Evolutionary conservation across 345 rosid genomes (phyloP).

Genomic region (Balakata baccata): DNA sequence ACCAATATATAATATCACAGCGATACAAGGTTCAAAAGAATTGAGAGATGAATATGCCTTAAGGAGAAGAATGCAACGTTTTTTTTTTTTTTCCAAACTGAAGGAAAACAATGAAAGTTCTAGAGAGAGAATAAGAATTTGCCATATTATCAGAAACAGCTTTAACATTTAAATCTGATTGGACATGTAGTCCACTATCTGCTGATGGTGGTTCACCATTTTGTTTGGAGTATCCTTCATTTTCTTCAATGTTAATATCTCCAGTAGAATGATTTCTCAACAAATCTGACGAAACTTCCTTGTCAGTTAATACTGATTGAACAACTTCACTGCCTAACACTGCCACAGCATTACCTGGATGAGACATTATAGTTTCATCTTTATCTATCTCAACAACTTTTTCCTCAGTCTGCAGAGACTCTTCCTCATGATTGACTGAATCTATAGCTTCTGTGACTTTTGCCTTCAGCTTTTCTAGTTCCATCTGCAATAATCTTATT

Average conservation of each 20-base stretch:
- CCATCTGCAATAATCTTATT: constrained; percentile 51
- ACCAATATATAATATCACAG: not conserved
- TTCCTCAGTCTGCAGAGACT: constrained; percentile 45
- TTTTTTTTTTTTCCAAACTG: not conserved
- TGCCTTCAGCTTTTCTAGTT: constrained; percentile 50
- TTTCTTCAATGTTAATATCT: constrained; percentile 31
- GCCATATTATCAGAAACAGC: constrained; percentile 52
- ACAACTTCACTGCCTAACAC: constrained; percentile 25
- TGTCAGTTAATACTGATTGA: constrained; percentile 24
- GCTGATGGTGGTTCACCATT: constrained; percentile 39
- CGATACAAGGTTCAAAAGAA: constrained; percentile 3
- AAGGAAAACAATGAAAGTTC: constrained; percentile 12
- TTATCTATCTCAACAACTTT: constrained; percentile 66
- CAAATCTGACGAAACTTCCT: constrained; percentile 36
- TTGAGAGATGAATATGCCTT: not conserved
- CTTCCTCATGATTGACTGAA: constrained; percentile 39
- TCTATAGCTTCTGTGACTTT: constrained; percentile 27
- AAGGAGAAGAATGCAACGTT: not conserved
- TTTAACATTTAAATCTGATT: constrained; percentile 42
- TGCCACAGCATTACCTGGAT: constrained; percentile 36
- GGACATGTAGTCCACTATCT: constrained; percentile 36
- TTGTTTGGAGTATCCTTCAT: constrained; percentile 35
- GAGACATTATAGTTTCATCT: constrained; percentile 45
- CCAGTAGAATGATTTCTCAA: constrained; percentile 32
- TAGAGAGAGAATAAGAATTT: constrained; percentile 37